phyloP scores from a whole-genome alignment of 345 rosid genomes.

The Jatropha curcas region DNA sequence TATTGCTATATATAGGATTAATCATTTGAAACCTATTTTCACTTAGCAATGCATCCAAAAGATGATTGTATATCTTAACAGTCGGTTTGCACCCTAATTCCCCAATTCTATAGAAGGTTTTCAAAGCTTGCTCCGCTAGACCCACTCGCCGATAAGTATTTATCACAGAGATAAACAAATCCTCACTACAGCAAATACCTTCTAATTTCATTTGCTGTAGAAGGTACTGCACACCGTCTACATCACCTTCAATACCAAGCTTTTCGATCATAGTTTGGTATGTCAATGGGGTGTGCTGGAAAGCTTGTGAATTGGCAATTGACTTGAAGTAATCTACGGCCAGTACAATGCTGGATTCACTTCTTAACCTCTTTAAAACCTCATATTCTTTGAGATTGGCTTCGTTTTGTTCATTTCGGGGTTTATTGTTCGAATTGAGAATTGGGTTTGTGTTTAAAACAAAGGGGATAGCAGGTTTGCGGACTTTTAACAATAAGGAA shows the following conservation, averaged over 20 bases:
- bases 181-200: slow-evolving; percentile 64
- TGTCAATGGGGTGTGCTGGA: slow-evolving; percentile 68
- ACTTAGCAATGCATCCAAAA: slow-evolving; percentile 73
- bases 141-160: slow-evolving; percentile 50
- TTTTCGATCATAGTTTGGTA: slow-evolving; percentile 64
- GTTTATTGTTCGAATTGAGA: slow-evolving; percentile 18
- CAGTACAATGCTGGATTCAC: slow-evolving; percentile 43
- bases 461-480: slow-evolving; percentile 27
- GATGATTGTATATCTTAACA: slow-evolving; percentile 75
- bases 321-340: slow-evolving; percentile 68
- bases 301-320: slow-evolving; percentile 58
- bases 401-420: slow-evolving; percentile 22
- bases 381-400: slow-evolving; percentile 41
- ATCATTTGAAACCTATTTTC: slow-evolving; percentile 73
- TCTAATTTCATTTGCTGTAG: slow-evolving; percentile 91
- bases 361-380: slow-evolving; percentile 49
- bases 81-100: slow-evolving; percentile 81
- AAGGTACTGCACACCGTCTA: slow-evolving; percentile 75
- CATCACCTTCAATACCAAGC: slow-evolving; percentile 50
- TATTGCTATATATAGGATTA: slow-evolving; percentile 57
- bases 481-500: slow-evolving; percentile 28
- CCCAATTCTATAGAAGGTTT: slow-evolving; percentile 68
- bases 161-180: slow-evolving; percentile 60
- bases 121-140: slow-evolving; percentile 70
- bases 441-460: slow-evolving; percentile 25